Evolutionary conservation across 2,329 filamentous ascomycete species (phyloP), one percentile per base, ranked within the genome.

Genomic region (Pezicula rhizophila): DNA sequence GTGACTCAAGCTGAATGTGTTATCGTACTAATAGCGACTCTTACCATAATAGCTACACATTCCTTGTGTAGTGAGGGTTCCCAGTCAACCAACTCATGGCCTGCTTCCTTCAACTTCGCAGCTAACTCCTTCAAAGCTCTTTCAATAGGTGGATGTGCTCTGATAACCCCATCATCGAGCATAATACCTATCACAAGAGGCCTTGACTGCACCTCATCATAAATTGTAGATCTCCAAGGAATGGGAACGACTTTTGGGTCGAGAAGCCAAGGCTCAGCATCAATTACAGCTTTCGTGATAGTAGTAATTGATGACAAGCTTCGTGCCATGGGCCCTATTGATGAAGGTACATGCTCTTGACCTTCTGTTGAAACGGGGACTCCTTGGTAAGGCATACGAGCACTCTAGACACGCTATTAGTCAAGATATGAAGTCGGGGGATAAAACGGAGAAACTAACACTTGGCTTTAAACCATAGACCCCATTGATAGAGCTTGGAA

Each of bases 321-420:
- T 5, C 79, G 69, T 5, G 76, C 68, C 66, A 85, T 71, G 1
- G 82, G 81, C 0, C 81, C 80, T n/a, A 83, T 66, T 0, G 79
- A 72, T 0, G 80, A 84, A 1, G 80, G 80, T 0, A 84, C 76
- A 61, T 84, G 79, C 48, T 83, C 78, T 57, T 84, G 80, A 2
- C 81, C 79, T 37, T 83, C 79, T 0, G 77, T 82, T 0, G 79
- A 82, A 0, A 84, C 80, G 0, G 77, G 70, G 0, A 80, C 77
- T 0, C 78, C 79, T 11, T 70, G 59, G 45, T 84, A 84, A 0
- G 81, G 78, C 1, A 83, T 59, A 5, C 80, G 71, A 2, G 70
- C 68, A 53, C 75, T 82, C 78, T 82, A 28, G 0, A 4, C 50
- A 14, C 28, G 28, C 40, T 12, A 11, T 39, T 31, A 45, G 10